phyloP scores from a whole-genome alignment of 169 alveolate species.

The Hepatocystis sp. region DNA sequence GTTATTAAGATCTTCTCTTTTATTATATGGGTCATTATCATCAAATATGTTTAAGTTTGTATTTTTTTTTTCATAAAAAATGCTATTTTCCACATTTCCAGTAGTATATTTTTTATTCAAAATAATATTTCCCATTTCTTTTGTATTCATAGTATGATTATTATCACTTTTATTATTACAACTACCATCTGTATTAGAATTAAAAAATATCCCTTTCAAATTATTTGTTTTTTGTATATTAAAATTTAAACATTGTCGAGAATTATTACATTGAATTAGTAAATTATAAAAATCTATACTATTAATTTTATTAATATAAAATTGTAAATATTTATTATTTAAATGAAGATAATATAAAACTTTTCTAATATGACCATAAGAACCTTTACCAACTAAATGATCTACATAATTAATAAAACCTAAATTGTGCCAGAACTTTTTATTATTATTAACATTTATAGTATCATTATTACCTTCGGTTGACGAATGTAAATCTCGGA shows the following conservation, averaged over 20 bases:
- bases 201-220: too few species aligned
- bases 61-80: background rate
- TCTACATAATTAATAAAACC: conserved; percentile 59
- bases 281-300: conserved; percentile 34
- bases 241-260: background rate
- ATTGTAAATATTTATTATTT: conserved; percentile 39
- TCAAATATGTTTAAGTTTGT: background rate
- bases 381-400: conserved; percentile 59
- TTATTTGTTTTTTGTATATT: too few species aligned
- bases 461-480: conserved; percentile 33
- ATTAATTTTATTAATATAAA: conserved; percentile 56
- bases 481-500: conserved; percentile 25
- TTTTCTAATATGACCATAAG: conserved; percentile 52
- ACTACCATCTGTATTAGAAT: background rate
- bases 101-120: too few species aligned
- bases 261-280: background rate
- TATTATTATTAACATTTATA: conserved; percentile 13
- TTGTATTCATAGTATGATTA: too few species aligned
- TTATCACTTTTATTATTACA: background rate
- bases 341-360: conserved; percentile 56
- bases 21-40: background rate
- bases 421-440: conserved; percentile 40
- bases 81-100: too few species aligned
- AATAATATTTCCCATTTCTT: background rate
- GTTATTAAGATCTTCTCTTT: conserved; percentile 22